Base-by-base conservation (phyloP, 805 yeast species). In the Kregervanrija fluxuum region DNA sequence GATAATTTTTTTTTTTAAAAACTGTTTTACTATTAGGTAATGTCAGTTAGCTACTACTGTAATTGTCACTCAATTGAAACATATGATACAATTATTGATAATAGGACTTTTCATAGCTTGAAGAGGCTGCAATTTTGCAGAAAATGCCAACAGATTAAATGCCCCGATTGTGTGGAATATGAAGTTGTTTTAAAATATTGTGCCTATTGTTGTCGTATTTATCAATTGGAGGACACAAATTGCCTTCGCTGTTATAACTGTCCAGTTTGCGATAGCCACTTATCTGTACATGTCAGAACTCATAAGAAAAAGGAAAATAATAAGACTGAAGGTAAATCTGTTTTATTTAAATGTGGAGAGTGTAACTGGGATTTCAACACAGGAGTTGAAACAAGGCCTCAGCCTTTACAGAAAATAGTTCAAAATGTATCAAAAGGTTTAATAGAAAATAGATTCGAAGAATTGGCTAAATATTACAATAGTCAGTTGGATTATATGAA, bases 321-420 rank as follows among this genome's bases (percentile, higher is more conserved):
- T 11, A 51, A 46, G 22, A 46, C 49, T 12, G 48, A 46, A 14
- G 59, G 60, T 12, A 73, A 71, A 49, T 43, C 57, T 2, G 74
- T 73, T 47, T 43, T 41, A 8, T 71, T 74, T 43, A 50, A 48
- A 11, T 75, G 80, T 53, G 48, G 51, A 3, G 51, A 44, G 40
- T 68, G 75, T 48, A 38, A 45, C 2, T 75, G 66, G 57, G 30
- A 11, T 0, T 74, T 63, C 45, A 44, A 50, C 13, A 68, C 78
- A 1, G 64, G 61, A 1, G 44, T 65, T 4, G 61, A 73, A 8
- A 54, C 57, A 15, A 70, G 63, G 43, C 79, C 79, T 1, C 68
- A 62, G 40, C 61, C 77, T 6, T 48, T 75, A 35, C 37, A 47
- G 5, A 51, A 57, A 2, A 64, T 68, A 10, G 49, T 68, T 12